Conservation (phyloP, 1,139 yeast species). For the Candida sanyaensis region DNA sequence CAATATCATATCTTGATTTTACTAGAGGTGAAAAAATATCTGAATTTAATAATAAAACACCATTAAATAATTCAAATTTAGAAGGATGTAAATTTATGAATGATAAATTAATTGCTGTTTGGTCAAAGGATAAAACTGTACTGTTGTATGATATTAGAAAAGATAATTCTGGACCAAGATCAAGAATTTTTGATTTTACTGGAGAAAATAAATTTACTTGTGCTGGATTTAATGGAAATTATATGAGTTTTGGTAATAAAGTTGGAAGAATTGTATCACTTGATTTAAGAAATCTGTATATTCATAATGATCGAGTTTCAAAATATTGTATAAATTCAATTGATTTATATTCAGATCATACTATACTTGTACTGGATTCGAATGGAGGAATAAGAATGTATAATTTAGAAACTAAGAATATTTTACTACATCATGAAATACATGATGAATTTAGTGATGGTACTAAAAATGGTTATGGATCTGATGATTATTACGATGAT, state of each 20-base stretch:
- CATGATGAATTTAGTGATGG: not conserved
- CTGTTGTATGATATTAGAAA: not conserved
- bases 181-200: not conserved
- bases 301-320: constrained; percentile 16
- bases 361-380: constrained; percentile 14
- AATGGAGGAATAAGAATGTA: constrained; percentile 15
- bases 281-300: constrained; percentile 25
- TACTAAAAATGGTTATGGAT: not conserved
- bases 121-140: not conserved
- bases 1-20: not conserved
- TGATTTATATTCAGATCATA: constrained; percentile 4
- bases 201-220: not conserved
- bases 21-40: not conserved
- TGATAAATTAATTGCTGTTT: not conserved
- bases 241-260: constrained; percentile 13
- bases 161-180: not conserved
- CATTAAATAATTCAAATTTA: not conserved
- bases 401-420: not conserved
- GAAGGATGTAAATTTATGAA: not conserved
- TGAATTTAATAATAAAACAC: not conserved
- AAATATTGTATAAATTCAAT: constrained; percentile 11
- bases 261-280: constrained; percentile 27
- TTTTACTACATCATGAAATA: not conserved
- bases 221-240: not conserved
- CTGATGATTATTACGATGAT: not conserved